phyloP scores from a whole-genome alignment of 768 basidiomycete genomes.

The Termitomyces sp. region DNA sequence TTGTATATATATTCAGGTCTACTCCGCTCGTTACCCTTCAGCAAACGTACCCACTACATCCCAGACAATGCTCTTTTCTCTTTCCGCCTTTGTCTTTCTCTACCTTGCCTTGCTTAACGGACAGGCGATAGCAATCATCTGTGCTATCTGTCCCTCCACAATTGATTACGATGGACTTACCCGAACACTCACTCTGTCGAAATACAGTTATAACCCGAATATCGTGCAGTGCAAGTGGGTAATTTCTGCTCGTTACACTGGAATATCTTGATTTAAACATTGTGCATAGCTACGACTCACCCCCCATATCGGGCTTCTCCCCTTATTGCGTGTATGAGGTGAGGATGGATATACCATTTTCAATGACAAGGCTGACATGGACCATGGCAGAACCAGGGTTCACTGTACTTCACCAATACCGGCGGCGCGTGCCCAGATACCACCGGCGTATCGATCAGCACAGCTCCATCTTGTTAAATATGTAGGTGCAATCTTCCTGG shows the following conservation, averaged over 20 bases:
- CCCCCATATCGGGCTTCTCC: constrained; percentile 4
- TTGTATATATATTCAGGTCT: not conserved
- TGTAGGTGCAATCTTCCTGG: not conserved
- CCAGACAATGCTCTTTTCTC: constrained; percentile 2
- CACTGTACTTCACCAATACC: constrained; percentile 11
- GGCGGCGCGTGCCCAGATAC: constrained; percentile 10
- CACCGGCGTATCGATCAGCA: not conserved
- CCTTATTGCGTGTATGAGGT: constrained; percentile 5
- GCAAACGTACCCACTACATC: not conserved
- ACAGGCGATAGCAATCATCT: constrained; percentile 5
- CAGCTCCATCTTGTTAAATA: not conserved
- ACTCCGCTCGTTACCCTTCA: not conserved
- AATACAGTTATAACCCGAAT: not conserved
- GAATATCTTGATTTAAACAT: not conserved
- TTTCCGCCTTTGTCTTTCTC: not conserved
- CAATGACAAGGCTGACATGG: not conserved
- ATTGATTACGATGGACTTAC: constrained; percentile 6
- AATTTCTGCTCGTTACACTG: not conserved
- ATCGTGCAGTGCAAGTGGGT: constrained; percentile 13
- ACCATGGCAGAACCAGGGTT: constrained; percentile 3
- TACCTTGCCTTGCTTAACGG: not conserved
- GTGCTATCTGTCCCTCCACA: constrained; percentile 9
- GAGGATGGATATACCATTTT: not conserved
- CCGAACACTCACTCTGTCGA: constrained; percentile 8
- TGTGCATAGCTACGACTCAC: not conserved